Conservation (phyloP, 345 rosid species). For the Kandelia obovata region DNA sequence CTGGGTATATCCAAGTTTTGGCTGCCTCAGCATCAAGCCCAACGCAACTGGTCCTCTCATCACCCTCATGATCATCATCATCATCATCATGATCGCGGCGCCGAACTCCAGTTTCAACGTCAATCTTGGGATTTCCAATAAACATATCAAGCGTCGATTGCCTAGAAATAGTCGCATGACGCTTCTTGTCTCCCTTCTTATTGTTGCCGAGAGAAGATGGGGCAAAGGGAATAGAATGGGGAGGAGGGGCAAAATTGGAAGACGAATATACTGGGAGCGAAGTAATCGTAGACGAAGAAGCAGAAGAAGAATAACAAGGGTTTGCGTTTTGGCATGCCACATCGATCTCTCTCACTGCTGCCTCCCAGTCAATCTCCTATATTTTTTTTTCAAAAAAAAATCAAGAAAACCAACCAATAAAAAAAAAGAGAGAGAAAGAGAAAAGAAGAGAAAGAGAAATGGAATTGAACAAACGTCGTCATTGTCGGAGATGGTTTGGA, state of each 20-base stretch:
- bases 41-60: constrained; percentile 29
- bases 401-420: not conserved
- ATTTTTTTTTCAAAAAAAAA: not conserved
- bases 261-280: not conserved
- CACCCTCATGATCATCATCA: not conserved
- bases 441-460: not conserved
- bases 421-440: not conserved
- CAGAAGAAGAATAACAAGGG: constrained; percentile 30
- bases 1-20: constrained; percentile 88
- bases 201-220: not conserved
- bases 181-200: constrained; percentile 13
- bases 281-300: constrained; percentile 15
- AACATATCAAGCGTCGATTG: constrained; percentile 78
- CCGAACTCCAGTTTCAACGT: constrained; percentile 6
- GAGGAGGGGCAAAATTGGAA: constrained; percentile 28
- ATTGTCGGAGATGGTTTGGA: constrained; percentile 34
- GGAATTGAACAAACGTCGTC: constrained; percentile 40
- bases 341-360: constrained; percentile 81
- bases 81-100: constrained; percentile 5
- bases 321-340: constrained; percentile 46
- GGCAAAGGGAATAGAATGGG: not conserved
- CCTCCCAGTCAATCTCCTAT: constrained; percentile 93
- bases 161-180: constrained; percentile 20
- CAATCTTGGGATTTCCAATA: constrained; percentile 30
- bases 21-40: constrained; percentile 71